phyloP scores from a whole-genome alignment of 305 asterid species.

The Nicotiana rustica region DNA sequence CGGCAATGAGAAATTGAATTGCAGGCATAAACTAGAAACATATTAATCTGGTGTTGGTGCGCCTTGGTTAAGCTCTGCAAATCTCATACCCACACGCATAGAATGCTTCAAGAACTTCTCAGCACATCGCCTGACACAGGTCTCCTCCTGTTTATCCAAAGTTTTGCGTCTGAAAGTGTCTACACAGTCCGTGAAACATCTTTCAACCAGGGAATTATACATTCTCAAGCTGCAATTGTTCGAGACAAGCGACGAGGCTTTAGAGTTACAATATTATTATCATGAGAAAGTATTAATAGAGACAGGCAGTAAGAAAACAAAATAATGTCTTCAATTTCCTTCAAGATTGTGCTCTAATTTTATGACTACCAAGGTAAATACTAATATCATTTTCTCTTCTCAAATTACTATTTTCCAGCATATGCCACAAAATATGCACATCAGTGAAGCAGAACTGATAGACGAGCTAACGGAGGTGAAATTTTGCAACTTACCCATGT shows the following conservation, averaged over 20 bases:
- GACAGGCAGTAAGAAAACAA: neutral
- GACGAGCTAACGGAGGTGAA: neutral
- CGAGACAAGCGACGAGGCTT: neutral
- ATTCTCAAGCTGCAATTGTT: slow-evolving; percentile 77
- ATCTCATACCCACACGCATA: slow-evolving; percentile 41
- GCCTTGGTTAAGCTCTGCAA: slow-evolving; percentile 92
- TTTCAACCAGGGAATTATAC: slow-evolving; percentile 64
- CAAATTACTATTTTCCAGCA: neutral
- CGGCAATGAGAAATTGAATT: neutral
- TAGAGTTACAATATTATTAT: neutral
- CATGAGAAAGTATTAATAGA: neutral
- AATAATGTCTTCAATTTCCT: neutral
- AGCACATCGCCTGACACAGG: slow-evolving; percentile 48
- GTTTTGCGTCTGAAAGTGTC: slow-evolving; percentile 58
- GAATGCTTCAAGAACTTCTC: slow-evolving; percentile 57
- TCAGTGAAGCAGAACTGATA: neutral
- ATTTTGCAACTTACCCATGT: neutral
- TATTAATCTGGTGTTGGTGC: slow-evolving; percentile 78
- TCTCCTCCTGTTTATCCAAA: slow-evolving; percentile 51
- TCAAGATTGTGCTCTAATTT: neutral
- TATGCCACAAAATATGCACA: neutral
- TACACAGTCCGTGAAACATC: slow-evolving; percentile 71
- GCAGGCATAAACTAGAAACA: slow-evolving; percentile 26
- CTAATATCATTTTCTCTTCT: neutral
- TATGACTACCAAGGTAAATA: neutral